Percentiles rank a stretch among this genome's conserved stretches.
These are phyloP conservation scores for Blastobotrys aristatus DNA, from an alignment of 1,139 yeast genomes.

Conservation along the genomic window DNA sequence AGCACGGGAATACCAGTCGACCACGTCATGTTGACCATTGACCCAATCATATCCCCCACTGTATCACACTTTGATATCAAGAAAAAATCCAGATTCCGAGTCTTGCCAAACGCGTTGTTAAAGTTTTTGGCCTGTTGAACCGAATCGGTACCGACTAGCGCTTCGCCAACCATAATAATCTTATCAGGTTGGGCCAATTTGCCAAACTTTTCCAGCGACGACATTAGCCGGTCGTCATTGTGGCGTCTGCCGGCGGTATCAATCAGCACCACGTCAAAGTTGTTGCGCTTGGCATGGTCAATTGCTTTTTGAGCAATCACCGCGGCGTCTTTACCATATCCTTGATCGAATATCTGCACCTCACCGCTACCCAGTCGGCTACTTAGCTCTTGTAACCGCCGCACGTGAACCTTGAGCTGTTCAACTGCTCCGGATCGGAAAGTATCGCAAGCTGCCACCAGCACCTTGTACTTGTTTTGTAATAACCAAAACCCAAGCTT, in stretches of 20 bases:
- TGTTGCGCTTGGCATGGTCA: slow-evolving; percentile 58
- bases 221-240: slow-evolving; percentile 91
- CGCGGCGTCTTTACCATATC: slow-evolving; percentile 96
- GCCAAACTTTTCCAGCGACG: slow-evolving; percentile 91
- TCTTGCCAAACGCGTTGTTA: slow-evolving; percentile 87
- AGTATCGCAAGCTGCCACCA: slow-evolving; percentile 96
- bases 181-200: slow-evolving; percentile 94
- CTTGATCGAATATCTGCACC: slow-evolving; percentile 86
- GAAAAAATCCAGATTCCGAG: slow-evolving; percentile 79
- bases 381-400: slow-evolving; percentile 63
- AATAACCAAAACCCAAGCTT: slow-evolving; percentile 93
- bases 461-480: slow-evolving; percentile 79
- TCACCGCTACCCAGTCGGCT: slow-evolving; percentile 47
- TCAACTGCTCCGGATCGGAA: slow-evolving; percentile 98
- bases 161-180: slow-evolving; percentile 98
- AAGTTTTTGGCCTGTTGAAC: slow-evolving; percentile 93
- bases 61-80: slow-evolving; percentile 95
- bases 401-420: slow-evolving; percentile 90
- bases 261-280: slow-evolving; percentile 81
- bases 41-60: slow-evolving; percentile 93
- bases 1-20: slow-evolving; percentile 93
- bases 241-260: slow-evolving; percentile 99
- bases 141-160: slow-evolving; percentile 94
- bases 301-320: slow-evolving; percentile 94
- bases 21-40: slow-evolving; percentile 96